Percentiles rank a stretch among this genome's conserved stretches.
These are phyloP conservation scores for Suillus hirtellus DNA, from an alignment of 768 basidiomycete genomes.

Conservation along the genomic window DNA sequence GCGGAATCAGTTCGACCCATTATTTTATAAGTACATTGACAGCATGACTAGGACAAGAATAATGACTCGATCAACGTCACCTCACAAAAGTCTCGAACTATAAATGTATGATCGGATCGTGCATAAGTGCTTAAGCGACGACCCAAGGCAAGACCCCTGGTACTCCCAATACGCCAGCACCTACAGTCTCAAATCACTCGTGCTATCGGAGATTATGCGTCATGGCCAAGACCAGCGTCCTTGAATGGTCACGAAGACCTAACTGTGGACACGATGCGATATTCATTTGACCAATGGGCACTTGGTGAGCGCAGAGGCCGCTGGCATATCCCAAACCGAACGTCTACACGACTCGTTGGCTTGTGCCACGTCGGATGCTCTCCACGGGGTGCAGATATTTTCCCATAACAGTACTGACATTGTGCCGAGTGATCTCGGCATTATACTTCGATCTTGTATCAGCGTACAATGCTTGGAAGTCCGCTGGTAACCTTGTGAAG, in stretches of 20 bases:
- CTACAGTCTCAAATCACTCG: background rate
- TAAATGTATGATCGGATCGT: background rate
- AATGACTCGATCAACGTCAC: background rate
- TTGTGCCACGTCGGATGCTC: background rate
- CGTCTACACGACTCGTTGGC: background rate
- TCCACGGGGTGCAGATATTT: background rate
- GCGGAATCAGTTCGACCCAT: background rate
- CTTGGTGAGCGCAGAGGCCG: background rate
- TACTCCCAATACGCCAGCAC: background rate
- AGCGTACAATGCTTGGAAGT: background rate
- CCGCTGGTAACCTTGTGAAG: background rate
- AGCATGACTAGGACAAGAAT: constrained; percentile 1
- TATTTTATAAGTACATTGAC: background rate
- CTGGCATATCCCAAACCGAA: background rate
- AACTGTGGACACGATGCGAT: background rate
- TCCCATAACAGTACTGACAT: background rate
- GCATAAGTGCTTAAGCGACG: too few relatives aligned
- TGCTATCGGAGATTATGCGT: background rate
- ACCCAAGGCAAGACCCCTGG: background rate
- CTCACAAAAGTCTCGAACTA: background rate
- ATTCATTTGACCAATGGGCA: background rate
- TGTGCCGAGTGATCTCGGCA: background rate
- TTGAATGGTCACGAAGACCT: background rate
- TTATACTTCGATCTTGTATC: background rate
- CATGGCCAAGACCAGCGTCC: background rate